Conservation (phyloP, 129 eudicot genomes). For the Arctium lappa region DNA sequence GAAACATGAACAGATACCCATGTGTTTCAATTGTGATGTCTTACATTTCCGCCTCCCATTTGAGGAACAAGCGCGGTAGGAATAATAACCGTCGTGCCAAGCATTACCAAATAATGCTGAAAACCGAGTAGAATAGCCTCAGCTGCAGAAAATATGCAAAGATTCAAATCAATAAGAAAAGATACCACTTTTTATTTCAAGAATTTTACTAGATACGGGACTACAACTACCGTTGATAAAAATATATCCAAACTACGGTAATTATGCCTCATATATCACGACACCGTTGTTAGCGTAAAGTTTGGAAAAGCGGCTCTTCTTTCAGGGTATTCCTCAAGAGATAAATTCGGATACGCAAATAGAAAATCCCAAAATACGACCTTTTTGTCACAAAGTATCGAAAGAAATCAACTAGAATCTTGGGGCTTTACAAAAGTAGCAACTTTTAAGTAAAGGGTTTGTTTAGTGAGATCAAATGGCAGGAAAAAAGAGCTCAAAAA, state of each 20-base stretch:
- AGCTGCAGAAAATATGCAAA: slow-evolving; percentile 45
- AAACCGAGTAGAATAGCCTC: slow-evolving; percentile 76
- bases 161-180: neutral
- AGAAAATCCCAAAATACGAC: neutral
- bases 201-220: neutral
- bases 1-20: neutral
- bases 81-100: slow-evolving; percentile 66
- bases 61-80: slow-evolving; percentile 83
- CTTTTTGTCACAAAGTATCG: slow-evolving; percentile 1
- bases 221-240: neutral
- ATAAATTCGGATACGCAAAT: neutral
- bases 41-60: slow-evolving; percentile 84
- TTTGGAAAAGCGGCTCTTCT: neutral
- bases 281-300: neutral
- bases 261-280: neutral
- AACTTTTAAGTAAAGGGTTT: neutral
- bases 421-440: neutral
- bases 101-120: slow-evolving; percentile 72
- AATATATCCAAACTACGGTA: neutral
- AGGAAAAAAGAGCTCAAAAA: neutral
- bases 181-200: neutral
- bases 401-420: slow-evolving; percentile 14
- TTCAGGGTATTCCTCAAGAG: neutral
- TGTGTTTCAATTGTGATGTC: neutral
- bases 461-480: neutral